These are phyloP conservation scores for Anthoceros angustus DNA, from an alignment of 225 moss, liverwort and hornwort genomes.

Conservation along the genomic window DNA sequence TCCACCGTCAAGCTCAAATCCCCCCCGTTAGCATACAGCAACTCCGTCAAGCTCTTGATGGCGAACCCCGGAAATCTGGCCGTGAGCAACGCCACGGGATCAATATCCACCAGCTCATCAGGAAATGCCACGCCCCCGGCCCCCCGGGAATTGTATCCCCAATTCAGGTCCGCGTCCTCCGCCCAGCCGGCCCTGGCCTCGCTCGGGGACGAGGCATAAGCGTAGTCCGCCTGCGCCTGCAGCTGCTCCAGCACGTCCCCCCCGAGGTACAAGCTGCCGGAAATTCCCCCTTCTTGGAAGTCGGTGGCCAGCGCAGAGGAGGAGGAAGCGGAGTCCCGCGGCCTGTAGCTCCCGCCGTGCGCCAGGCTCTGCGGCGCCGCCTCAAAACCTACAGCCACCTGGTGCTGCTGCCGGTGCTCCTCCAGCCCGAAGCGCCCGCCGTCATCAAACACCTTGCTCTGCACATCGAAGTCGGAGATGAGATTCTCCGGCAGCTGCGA, in stretches of 20 bases:
- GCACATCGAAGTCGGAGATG: conserved; percentile 1
- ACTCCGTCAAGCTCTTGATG: conserved; percentile 37
- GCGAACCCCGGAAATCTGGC: conserved; percentile 42
- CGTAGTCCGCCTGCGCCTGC: neutral
- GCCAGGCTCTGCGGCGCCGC: neutral
- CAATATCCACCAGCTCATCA: neutral
- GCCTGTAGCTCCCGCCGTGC: neutral
- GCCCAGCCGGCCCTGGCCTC: neutral
- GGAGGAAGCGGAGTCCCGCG: neutral
- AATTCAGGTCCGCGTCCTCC: neutral
- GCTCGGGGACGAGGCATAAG: neutral
- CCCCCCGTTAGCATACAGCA: conserved; percentile 47
- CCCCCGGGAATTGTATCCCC: neutral
- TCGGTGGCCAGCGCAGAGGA: neutral
- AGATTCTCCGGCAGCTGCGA: neutral
- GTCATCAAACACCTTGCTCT: neutral
- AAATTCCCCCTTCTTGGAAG: neutral
- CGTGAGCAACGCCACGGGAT: conserved; percentile 7
- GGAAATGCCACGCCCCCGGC: neutral
- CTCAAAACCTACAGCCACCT: neutral
- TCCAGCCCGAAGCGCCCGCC: neutral
- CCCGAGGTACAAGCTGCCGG: neutral
- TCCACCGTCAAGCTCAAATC: conserved; percentile 41
- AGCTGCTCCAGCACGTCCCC: neutral
- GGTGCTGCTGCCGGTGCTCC: too few species aligned